These are phyloP conservation scores for Rhodofomes roseus DNA, from an alignment of 1,284 basidiomycete genomes.

Conservation along the genomic window DNA sequence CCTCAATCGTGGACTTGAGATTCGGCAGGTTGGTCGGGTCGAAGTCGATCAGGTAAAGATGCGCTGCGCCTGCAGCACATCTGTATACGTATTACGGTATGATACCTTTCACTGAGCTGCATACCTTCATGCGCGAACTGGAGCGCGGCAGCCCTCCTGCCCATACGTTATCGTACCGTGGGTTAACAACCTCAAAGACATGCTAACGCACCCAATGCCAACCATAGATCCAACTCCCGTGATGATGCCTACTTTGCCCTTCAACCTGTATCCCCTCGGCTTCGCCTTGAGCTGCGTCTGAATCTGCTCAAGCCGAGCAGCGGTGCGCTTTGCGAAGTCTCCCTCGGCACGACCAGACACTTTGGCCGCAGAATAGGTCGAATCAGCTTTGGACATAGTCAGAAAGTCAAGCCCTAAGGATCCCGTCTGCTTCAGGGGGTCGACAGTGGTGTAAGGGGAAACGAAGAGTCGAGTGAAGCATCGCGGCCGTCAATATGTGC, in stretches of 20 bases:
- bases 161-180: not conserved
- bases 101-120: conserved; percentile 7
- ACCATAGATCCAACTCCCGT: conserved; percentile 84
- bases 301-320: conserved; percentile 63
- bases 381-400: not conserved
- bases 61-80: conserved; percentile 63
- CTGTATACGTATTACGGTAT: not conserved
- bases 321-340: conserved; percentile 53
- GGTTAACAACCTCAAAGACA: conserved; percentile 1
- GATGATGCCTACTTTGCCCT: conserved; percentile 85
- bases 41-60: conserved; percentile 85
- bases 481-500: not conserved
- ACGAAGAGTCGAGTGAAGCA: too few relatives aligned
- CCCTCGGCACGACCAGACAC: conserved; percentile 21
- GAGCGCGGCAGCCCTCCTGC: conserved; percentile 73
- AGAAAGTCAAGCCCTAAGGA: not conserved
- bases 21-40: conserved; percentile 67
- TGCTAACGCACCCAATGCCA: conserved; percentile 71
- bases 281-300: conserved; percentile 63
- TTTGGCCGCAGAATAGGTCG: not conserved
- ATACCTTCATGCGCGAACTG: conserved; percentile 81
- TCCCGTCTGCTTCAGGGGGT: not conserved
- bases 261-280: conserved; percentile 57
- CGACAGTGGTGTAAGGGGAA: too few relatives aligned
- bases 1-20: conserved; percentile 66